Conservation (phyloP, 2,329 filamentous ascomycete genomes). For the Pseudopithomyces maydicus region DNA sequence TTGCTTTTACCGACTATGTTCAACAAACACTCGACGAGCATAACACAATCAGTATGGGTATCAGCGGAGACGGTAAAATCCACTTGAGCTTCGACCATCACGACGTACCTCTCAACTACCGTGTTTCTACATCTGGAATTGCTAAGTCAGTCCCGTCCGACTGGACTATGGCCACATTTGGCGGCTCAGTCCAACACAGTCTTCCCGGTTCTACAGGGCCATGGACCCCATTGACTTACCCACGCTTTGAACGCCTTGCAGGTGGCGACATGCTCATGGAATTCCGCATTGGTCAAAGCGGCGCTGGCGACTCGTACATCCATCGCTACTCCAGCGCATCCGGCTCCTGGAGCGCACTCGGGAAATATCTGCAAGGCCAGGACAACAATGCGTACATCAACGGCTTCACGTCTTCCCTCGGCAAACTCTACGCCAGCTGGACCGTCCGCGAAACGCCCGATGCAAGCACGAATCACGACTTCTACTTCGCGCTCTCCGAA, state of each 20-base stretch:
- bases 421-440: slow-evolving; percentile 53
- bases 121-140: slow-evolving; percentile 35
- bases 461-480: slow-evolving; percentile 55
- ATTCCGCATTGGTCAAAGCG: slow-evolving; percentile 58
- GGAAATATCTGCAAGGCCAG: slow-evolving; percentile 51
- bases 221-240: slow-evolving; percentile 53
- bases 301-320: slow-evolving; percentile 56
- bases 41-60: slow-evolving; percentile 59
- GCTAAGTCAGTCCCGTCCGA: slow-evolving; percentile 33
- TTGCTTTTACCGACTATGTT: slow-evolving; percentile 56
- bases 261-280: slow-evolving; percentile 53
- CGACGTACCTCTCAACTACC: slow-evolving; percentile 43
- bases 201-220: slow-evolving; percentile 38
- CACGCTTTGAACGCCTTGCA: slow-evolving; percentile 51
- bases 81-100: slow-evolving; percentile 61
- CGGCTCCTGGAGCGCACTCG: slow-evolving; percentile 47
- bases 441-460: slow-evolving; percentile 57
- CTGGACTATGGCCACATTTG: slow-evolving; percentile 36
- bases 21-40: slow-evolving; percentile 59
- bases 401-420: slow-evolving; percentile 48
- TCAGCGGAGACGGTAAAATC: slow-evolving; percentile 59
- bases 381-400: slow-evolving; percentile 60
- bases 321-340: slow-evolving; percentile 49
- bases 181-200: slow-evolving; percentile 32
- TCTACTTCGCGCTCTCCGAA: slow-evolving; percentile 57